Evolutionary conservation across 108 stramenopile genomes (phyloP), one percentile per base, ranked within the genome.

Genomic region (Skeletonema marinoi): DNA sequence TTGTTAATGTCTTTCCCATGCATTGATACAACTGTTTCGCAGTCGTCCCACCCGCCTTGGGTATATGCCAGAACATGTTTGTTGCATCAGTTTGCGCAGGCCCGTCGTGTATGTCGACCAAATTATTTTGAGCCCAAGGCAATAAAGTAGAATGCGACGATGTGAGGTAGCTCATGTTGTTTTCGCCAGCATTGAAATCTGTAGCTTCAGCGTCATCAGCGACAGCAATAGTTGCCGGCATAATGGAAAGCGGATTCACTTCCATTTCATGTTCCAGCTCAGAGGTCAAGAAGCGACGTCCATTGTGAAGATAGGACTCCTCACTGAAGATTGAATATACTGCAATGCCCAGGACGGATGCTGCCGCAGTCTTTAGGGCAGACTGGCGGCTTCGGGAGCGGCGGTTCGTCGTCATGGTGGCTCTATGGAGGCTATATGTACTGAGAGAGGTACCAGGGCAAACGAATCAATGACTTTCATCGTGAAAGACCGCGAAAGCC

Each of bases 91-190:
- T 10, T 2, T 63, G 54, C 46, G 67, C 69, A 30, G 81, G 74
- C 9, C 33, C 46, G 16, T 71, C 70, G 17, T 32, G 60, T 12
- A 82, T 65, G 60, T 76, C 81, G 41, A 73, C 81, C 12, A 82
- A 64, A 48, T 76, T 32, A 54, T 82, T 70, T 21, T 82, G 65
- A 33, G 81, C 81, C 82, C 82, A 83, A 7, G 75, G 75, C 58
- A 82, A 36, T 30, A 82, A 56, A 8, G 54, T 56, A n/a, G 54
- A 56, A 56, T 56, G 54, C 19, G 19, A 25, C 1, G 54, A 56
- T 2, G 11, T 46, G 0, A 56, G 54, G 9, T 56, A 56, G 25
- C 25, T 50, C 16, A 50, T 19, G 17, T 17, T 19, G 17, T 17
- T 19, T 5, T 50, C 16, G 4, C 4, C 48, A 50, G 3, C 17